Evolutionary conservation across 768 basidiomycete species (phyloP).

Genomic region (Hypholoma sublateritium): DNA sequence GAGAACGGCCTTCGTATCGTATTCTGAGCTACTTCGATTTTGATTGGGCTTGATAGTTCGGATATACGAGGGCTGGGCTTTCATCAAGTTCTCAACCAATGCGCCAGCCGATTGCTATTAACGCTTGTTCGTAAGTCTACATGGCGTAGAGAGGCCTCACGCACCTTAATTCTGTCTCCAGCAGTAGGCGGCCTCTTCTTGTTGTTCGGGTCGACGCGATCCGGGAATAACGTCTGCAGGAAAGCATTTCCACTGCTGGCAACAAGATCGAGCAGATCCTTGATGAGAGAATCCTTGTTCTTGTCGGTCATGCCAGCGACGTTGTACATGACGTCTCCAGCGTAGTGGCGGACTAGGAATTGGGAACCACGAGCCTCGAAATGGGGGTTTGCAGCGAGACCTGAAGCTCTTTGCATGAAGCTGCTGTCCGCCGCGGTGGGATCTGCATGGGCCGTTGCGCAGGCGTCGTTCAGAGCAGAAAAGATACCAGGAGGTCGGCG

Average conservation of each 20-base stretch:
- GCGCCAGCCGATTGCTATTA: constrained; percentile 86
- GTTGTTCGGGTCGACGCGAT: constrained; percentile 92
- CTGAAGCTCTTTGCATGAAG: constrained; percentile 88
- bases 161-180: constrained; percentile 94
- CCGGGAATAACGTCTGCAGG: constrained; percentile 87
- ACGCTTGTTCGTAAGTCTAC: background rate
- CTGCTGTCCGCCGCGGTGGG: constrained; percentile 95
- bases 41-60: constrained; percentile 99
- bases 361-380: constrained; percentile 94
- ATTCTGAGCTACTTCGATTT: constrained; percentile 89
- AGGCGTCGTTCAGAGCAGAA: constrained; percentile 97
- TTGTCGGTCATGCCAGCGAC: constrained; percentile 99
- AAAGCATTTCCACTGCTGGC: constrained; percentile 80
- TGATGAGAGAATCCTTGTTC: constrained; percentile 97
- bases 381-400: constrained; percentile 82
- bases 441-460: constrained; percentile 97
- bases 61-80: constrained; percentile 95
- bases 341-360: constrained; percentile 95
- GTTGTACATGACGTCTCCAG: constrained; percentile 98
- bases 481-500: constrained; percentile 96
- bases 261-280: constrained; percentile 91
- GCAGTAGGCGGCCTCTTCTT: constrained; percentile 99
- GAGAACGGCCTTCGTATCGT: constrained; percentile 91
- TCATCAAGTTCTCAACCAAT: constrained; percentile 97
- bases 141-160: constrained; percentile 1